Base-by-base conservation (phyloP, 2,329 filamentous ascomycete species). In the Cladophialophora bantiana region DNA sequence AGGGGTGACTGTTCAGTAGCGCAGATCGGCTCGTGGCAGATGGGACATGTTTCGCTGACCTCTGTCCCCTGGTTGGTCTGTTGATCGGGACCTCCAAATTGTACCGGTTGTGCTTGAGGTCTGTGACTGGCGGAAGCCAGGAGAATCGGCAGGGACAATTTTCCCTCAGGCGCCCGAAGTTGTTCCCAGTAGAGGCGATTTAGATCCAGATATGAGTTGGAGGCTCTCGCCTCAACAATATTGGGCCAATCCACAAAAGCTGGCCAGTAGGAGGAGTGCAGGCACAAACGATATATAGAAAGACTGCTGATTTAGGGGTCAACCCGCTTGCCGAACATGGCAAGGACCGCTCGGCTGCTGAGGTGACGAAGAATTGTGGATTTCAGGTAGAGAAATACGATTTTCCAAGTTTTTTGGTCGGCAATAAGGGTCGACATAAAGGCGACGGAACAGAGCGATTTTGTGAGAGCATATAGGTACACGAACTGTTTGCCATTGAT, bases 241-340 rank as follows among this genome's bases (percentile, higher is more conserved):
- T 4, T 40, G 36, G 4, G 36, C 10, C 36, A 9, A 40, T 40
- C 9, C 13, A 26, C 26, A 9, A 40, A 40, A 40, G 36, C 10
- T 13, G 36, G 36, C 36, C 36, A 40, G 9, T 12, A 13, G 36
- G 36, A 13, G 36, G 10, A 13, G 12, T 7, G 20, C 55, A 12
- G 36, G n/a, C 18, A 26, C 4, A n/a, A 38, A 2, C 26, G 26
- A 3, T 26, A 26, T 26, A 26, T 26, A 26, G 26, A 26, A n/a
- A 3, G 1, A 26, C 4, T 58, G 55, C 55, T 58, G 35, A 42
- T 58, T 42, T n/a, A 58, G 35, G 32, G 18, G 53, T 4, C 34
- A 34, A n/a, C 32, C 26, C 32, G 31, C 32, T 56, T 36, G 36
- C 31, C 36, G 31, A 56, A n/a, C 34, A 55, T 55, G 52, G 35